These are phyloP conservation scores for Persicaria maculosa DNA, from an alignment of 148 eudicot genomes.

Conservation along the genomic window DNA sequence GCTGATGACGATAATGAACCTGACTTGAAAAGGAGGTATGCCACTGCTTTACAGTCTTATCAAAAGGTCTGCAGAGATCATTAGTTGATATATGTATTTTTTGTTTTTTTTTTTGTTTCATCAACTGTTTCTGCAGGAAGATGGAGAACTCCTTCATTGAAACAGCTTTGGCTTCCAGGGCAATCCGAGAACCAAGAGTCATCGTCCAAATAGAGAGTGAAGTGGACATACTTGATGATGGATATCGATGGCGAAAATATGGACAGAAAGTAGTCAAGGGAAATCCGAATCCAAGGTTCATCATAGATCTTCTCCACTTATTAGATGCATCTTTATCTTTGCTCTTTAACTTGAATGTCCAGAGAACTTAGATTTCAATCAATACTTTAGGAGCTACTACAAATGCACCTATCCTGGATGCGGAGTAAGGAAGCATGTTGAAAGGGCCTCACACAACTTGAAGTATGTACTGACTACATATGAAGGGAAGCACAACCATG, in stretches of 20 bases:
- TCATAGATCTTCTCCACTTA: neutral
- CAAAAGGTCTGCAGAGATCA: neutral
- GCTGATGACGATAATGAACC: constrained; percentile 44
- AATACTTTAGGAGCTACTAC: constrained; percentile 65
- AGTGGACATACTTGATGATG: constrained; percentile 75
- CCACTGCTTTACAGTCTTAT: neutral
- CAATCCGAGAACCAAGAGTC: constrained; percentile 58
- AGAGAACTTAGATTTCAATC: neutral
- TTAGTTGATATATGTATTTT: neutral
- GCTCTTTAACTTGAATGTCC: neutral
- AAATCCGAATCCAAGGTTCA: constrained; percentile 81
- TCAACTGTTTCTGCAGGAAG: constrained; percentile 42
- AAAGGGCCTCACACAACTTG: constrained; percentile 55
- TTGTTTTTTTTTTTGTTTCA: constrained; percentile 1
- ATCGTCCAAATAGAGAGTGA: constrained; percentile 64
- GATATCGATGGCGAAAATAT: constrained; percentile 84
- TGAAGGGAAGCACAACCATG: constrained; percentile 80
- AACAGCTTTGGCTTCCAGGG: constrained; percentile 36
- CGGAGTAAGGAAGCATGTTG: constrained; percentile 72
- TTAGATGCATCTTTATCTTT: neutral
- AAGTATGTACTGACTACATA: constrained; percentile 56
- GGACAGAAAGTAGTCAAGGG: constrained; percentile 90
- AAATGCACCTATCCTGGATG: constrained; percentile 83
- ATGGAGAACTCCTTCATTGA: constrained; percentile 35
- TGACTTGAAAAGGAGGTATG: constrained; percentile 64